Evolutionary conservation across 169 alveolate species (phyloP).

Genomic region (Plasmodium cynomolgi): DNA sequence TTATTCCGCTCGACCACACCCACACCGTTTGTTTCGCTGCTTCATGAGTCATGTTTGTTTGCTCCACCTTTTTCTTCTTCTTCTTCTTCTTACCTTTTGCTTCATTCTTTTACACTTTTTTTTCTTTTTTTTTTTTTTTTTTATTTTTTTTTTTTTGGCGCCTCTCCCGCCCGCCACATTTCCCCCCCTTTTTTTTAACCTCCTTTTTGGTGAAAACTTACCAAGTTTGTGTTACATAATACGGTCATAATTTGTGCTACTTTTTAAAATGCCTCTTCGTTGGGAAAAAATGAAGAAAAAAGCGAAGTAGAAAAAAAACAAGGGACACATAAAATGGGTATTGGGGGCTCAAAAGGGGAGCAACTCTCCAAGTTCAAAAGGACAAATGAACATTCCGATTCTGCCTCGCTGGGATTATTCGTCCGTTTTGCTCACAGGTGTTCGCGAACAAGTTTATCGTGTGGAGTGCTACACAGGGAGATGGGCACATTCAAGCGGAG

Average conservation of each 20-base stretch:
- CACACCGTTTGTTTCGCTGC: not conserved
- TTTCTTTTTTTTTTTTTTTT: not conserved
- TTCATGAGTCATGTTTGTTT: not conserved
- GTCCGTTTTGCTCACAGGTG: not conserved
- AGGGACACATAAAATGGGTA: not conserved
- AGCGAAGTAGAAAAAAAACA: not conserved
- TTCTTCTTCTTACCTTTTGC: not conserved
- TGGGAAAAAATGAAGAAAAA: not conserved
- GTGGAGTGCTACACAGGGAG: not conserved
- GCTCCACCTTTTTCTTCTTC: not conserved
- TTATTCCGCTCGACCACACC: not conserved
- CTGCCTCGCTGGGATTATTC: not conserved
- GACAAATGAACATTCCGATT: not conserved
- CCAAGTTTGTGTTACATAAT: constrained; percentile 1
- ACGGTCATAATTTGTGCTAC: not conserved
- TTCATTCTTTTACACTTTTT: not conserved
- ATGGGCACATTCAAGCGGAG: not conserved
- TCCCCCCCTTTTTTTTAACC: not conserved
- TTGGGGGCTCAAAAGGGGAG: not conserved
- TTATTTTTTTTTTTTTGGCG: not conserved
- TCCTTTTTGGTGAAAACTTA: constrained; percentile 1
- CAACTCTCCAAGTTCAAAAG: not conserved
- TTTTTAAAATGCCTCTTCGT: not conserved
- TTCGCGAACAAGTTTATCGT: not conserved
- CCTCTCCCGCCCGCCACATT: not conserved